Conservation (phyloP, 805 yeast genomes). For the Ogataea trehalophila region DNA sequence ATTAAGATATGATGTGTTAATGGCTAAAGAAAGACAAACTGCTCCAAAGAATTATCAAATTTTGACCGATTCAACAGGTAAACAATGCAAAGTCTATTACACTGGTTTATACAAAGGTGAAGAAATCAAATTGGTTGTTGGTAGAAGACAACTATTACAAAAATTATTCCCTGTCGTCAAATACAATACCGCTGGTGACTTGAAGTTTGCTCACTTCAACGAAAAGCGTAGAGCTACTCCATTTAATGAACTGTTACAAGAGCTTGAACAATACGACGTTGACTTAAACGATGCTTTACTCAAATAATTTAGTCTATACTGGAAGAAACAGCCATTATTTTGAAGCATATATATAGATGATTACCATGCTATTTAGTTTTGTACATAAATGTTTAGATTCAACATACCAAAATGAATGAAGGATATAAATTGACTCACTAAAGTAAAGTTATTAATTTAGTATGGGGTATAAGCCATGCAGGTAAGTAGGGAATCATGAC, state of each 20-base stretch:
- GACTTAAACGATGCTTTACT: constrained; percentile 29
- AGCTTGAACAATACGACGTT: constrained; percentile 40
- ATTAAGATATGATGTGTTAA: constrained; percentile 69
- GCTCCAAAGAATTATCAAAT: constrained; percentile 32
- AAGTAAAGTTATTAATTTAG: no score
- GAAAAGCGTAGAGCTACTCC: constrained; percentile 38
- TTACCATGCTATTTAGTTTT: neutral
- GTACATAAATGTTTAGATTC: neutral
- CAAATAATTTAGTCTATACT: constrained; percentile 4
- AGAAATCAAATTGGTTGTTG: constrained; percentile 49
- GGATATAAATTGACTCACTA: no score
- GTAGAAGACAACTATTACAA: constrained; percentile 58
- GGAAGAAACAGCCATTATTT: neutral
- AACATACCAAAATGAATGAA: no score
- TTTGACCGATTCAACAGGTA: constrained; percentile 27
- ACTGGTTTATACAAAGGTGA: constrained; percentile 38
- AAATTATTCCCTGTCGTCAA: constrained; percentile 49
- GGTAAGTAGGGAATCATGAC: no score
- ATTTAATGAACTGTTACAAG: constrained; percentile 44
- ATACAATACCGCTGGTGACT: constrained; percentile 34
- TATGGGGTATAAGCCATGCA: no score
- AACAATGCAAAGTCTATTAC: constrained; percentile 42
- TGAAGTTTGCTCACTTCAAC: constrained; percentile 46
- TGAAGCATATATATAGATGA: neutral
- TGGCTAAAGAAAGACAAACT: constrained; percentile 37